A percentile compares a stretch with the other conserved stretches of the same genome.
Evolutionary conservation across 2,329 filamentous ascomycete genomes (phyloP).

Genomic region (Sporothrix brunneoviolacea): DNA sequence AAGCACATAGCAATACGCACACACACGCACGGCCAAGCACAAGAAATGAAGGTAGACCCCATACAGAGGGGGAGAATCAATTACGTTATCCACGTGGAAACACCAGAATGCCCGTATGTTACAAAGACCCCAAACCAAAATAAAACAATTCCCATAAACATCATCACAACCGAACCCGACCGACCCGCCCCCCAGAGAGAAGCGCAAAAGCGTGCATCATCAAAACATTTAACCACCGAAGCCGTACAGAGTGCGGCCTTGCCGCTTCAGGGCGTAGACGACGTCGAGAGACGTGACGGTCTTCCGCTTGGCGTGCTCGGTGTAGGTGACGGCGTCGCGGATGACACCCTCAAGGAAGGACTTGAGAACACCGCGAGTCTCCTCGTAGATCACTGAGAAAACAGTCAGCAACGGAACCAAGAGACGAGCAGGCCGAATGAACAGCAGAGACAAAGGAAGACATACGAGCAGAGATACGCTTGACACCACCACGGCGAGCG

Average conservation of each 20-base stretch:
- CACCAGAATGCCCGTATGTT: conserved; percentile 24
- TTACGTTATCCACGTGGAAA: conserved; percentile 23
- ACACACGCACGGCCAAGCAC: neutral
- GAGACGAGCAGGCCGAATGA: no score
- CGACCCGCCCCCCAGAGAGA: conserved; percentile 13
- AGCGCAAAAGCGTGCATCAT: conserved; percentile 21
- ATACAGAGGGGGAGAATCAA: conserved; percentile 12
- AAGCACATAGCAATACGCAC: neutral
- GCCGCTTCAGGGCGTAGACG: conserved; percentile 62
- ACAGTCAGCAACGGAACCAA: neutral
- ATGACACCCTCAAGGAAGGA: conserved; percentile 72
- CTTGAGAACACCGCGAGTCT: conserved; percentile 71
- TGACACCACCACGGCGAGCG: conserved; percentile 98
- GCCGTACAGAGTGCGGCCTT: conserved; percentile 75
- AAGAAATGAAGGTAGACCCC: no score
- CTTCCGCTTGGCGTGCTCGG: conserved; percentile 76
- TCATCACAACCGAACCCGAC: conserved; percentile 23
- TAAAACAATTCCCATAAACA: conserved; percentile 23
- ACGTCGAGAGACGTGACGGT: conserved; percentile 66
- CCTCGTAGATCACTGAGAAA: conserved; percentile 67
- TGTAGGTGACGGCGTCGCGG: conserved; percentile 71
- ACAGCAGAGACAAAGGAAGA: neutral
- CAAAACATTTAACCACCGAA: conserved; percentile 67
- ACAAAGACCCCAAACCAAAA: conserved; percentile 19
- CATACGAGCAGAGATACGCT: conserved; percentile 97